phyloP scores from a whole-genome alignment of 176 grass and related monocot species.

The barley (Hordeum vulgare) region DNA sequence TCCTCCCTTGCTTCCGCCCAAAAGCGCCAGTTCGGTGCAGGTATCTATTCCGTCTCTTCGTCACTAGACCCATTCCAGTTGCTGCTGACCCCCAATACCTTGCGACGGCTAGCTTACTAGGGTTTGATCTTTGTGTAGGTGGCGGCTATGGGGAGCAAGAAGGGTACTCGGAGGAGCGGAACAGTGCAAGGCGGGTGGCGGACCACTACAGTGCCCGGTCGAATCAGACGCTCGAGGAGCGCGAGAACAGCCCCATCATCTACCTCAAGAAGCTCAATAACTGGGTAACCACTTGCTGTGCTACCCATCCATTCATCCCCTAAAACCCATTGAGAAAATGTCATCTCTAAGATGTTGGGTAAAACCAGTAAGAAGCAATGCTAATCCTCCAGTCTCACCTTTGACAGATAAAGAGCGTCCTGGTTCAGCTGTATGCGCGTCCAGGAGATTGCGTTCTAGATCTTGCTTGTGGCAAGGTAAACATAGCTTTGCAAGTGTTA shows the following conservation, averaged over 20 bases:
- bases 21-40: constrained; percentile 38
- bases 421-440: constrained; percentile 74
- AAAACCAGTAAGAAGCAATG: background rate
- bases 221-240: constrained; percentile 98
- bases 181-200: constrained; percentile 50
- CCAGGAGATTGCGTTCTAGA: constrained; percentile 81
- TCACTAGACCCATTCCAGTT: background rate
- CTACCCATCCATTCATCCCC: too few species aligned
- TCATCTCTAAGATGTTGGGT: background rate
- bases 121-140: background rate
- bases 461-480: constrained; percentile 95
- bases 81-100: background rate
- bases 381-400: background rate
- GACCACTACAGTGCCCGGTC: constrained; percentile 96
- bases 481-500: background rate
- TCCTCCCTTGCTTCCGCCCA: constrained; percentile 19
- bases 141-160: constrained; percentile 15
- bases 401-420: constrained; percentile 84
- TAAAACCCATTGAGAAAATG: background rate
- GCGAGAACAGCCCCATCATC: constrained; percentile 95
- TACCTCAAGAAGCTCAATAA: constrained; percentile 99
- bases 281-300: constrained; percentile 43
- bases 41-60: background rate
- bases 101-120: constrained; percentile 10
- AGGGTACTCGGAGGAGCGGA: constrained; percentile 38